Conservation (phyloP, 176 grass and related monocot genomes). For the Neostapfia colusana region DNA sequence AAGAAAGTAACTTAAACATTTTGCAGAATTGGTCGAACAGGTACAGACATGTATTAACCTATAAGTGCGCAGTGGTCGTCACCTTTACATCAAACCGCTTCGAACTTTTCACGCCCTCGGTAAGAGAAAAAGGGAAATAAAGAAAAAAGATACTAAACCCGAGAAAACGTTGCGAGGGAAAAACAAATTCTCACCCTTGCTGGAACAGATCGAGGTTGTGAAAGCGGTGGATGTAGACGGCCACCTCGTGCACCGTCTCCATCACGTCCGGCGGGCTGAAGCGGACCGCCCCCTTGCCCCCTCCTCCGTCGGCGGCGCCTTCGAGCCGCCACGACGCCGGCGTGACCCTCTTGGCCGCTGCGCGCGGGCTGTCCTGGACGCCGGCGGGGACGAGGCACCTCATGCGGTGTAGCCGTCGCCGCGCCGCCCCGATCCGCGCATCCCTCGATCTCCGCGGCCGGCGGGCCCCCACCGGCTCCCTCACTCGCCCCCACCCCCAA, state of each 20-base stretch:
- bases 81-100: constrained; percentile 24
- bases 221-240: constrained; percentile 93
- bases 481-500: background rate
- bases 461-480: background rate
- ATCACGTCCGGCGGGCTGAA: constrained; percentile 64
- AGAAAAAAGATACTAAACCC: constrained; percentile 33
- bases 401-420: constrained; percentile 45
- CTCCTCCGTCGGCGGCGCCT: constrained; percentile 23
- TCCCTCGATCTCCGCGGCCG: constrained; percentile 38
- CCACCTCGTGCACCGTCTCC: constrained; percentile 92
- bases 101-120: constrained; percentile 14
- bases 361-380: constrained; percentile 62
- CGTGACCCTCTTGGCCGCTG: constrained; percentile 46
- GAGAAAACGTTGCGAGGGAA: constrained; percentile 8
- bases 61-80: background rate
- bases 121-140: background rate
- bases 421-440: constrained; percentile 45
- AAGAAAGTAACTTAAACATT: background rate
- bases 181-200: constrained; percentile 63
- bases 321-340: constrained; percentile 60
- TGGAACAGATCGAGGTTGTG: constrained; percentile 99
- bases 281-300: constrained; percentile 22
- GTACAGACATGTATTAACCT: background rate
- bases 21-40: background rate
- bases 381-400: constrained; percentile 65